Percentiles rank a stretch among this genome's conserved stretches.
phyloP scores from a whole-genome alignment of 306 rosid species.

The Arachis stenosperma region DNA sequence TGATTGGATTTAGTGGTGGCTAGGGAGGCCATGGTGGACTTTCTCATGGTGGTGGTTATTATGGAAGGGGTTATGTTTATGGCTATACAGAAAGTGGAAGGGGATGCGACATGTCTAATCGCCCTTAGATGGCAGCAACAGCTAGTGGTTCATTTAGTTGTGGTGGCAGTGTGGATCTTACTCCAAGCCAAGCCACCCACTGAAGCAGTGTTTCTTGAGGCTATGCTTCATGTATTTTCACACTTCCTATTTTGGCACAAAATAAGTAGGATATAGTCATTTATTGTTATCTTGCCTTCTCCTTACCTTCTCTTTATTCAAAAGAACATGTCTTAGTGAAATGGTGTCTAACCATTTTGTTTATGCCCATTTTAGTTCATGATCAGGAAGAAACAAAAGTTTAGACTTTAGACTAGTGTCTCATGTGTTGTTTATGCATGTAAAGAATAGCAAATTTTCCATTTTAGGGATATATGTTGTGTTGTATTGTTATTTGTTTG shows the following conservation, averaged over 20 bases:
- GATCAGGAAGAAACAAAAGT: constrained; percentile 20
- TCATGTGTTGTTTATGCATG: constrained; percentile 36
- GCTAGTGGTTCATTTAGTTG: constrained; percentile 31
- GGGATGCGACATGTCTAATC: constrained; percentile 61
- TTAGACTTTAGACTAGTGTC: constrained; percentile 32
- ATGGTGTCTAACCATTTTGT: constrained; percentile 22
- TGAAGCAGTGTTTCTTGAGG: constrained; percentile 28
- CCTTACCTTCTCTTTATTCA: neutral
- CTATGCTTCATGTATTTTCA: constrained; percentile 35
- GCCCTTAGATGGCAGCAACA: constrained; percentile 4
- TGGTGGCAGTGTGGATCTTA: constrained; percentile 17
- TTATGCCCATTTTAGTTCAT: constrained; percentile 12
- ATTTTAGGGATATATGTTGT: constrained; percentile 17
- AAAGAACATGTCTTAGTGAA: constrained; percentile 32
- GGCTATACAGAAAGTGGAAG: constrained; percentile 76
- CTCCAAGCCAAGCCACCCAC: constrained; percentile 38
- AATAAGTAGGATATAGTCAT: constrained; percentile 39
- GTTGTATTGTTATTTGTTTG: constrained; percentile 6
- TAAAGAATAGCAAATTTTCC: constrained; percentile 32
- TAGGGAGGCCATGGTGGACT: constrained; percentile 86
- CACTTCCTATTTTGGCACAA: constrained; percentile 29
- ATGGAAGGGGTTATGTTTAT: constrained; percentile 74
- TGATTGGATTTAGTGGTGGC: constrained; percentile 52
- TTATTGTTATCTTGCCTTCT: constrained; percentile 28
- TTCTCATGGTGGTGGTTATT: constrained; percentile 78